Conservation (phyloP, 495 filamentous ascomycete species). For the Thermothielavioides terrestris region DNA sequence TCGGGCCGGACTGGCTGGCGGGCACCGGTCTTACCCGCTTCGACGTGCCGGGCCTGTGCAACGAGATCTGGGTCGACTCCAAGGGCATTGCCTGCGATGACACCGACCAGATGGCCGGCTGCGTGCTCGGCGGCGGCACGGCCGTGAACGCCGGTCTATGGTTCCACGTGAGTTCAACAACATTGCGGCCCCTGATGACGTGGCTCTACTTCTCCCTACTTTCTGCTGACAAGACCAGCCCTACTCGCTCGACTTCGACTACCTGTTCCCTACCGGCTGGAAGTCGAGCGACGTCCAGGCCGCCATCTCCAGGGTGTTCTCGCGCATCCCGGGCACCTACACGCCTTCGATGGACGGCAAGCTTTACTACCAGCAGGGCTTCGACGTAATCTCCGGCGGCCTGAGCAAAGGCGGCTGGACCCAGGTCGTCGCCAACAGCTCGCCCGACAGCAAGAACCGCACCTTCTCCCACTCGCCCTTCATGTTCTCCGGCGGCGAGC, state of each 20-base stretch:
- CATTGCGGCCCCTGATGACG: neutral
- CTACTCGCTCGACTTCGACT: constrained; percentile 55
- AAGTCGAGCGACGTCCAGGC: constrained; percentile 52
- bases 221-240: constrained; percentile 15
- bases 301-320: constrained; percentile 53
- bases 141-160: constrained; percentile 60
- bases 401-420: constrained; percentile 53
- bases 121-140: constrained; percentile 69
- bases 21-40: constrained; percentile 64
- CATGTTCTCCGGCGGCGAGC: constrained; percentile 58
- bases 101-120: constrained; percentile 65
- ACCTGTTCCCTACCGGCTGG: constrained; percentile 67
- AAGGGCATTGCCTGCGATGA: constrained; percentile 58
- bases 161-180: constrained; percentile 21
- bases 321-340: constrained; percentile 61
- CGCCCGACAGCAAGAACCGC: constrained; percentile 57
- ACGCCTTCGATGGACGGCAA: constrained; percentile 59
- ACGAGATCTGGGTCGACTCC: constrained; percentile 57
- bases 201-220: too few relatives aligned
- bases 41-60: constrained; percentile 73
- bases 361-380: constrained; percentile 59
- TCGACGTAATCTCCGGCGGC: constrained; percentile 48
- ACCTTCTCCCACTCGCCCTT: constrained; percentile 58
- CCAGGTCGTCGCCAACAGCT: constrained; percentile 50
- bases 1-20: constrained; percentile 54